These are phyloP conservation scores for Pyricularia sp. DNA, from an alignment of 2,329 filamentous ascomycete genomes.

Conservation along the genomic window DNA sequence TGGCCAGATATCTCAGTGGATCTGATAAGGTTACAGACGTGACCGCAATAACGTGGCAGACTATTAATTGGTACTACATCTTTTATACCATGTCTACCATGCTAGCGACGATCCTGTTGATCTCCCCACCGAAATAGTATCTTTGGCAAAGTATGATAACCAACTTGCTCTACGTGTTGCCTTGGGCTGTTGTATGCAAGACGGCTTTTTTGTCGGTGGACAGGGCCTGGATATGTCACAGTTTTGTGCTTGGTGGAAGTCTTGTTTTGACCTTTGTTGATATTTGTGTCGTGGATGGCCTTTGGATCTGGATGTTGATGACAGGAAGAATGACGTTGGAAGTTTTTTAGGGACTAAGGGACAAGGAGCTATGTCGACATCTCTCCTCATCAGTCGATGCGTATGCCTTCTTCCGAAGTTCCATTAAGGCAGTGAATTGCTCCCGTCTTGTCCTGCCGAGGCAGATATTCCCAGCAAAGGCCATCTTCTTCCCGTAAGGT, in stretches of 20 bases:
- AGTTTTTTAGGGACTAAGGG: slow-evolving; percentile 13
- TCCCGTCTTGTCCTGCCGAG: too few relatives aligned
- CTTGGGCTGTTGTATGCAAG: slow-evolving; percentile 58
- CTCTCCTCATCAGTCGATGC: too few relatives aligned
- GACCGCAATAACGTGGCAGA: slow-evolving; percentile 55
- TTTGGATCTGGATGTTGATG: slow-evolving; percentile 42
- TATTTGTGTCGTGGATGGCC: slow-evolving; percentile 35
- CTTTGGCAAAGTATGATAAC: slow-evolving; percentile 56
- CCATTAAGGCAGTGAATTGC: too few relatives aligned
- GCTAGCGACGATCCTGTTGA: slow-evolving; percentile 53
- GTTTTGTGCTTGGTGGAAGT: slow-evolving; percentile 57
- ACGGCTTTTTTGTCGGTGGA: slow-evolving; percentile 32
- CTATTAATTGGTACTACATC: slow-evolving; percentile 58
- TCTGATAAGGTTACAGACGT: slow-evolving; percentile 49
- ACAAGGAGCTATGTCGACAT: too few relatives aligned
- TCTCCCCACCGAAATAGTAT: slow-evolving; percentile 58
- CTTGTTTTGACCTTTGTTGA: slow-evolving; percentile 57
- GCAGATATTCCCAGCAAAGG: too few relatives aligned
- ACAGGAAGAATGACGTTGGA: slow-evolving; percentile 33
- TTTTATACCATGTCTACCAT: slow-evolving; percentile 59
- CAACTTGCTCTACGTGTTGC: slow-evolving; percentile 60
- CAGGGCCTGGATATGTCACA: slow-evolving; percentile 59
- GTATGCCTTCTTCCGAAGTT: too few relatives aligned
- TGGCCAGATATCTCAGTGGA: slow-evolving; percentile 52
- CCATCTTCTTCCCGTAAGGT: too few relatives aligned